Base-by-base conservation (phyloP, 2,329 filamentous ascomycete genomes). In the Penicillium sclerotiorum region DNA sequence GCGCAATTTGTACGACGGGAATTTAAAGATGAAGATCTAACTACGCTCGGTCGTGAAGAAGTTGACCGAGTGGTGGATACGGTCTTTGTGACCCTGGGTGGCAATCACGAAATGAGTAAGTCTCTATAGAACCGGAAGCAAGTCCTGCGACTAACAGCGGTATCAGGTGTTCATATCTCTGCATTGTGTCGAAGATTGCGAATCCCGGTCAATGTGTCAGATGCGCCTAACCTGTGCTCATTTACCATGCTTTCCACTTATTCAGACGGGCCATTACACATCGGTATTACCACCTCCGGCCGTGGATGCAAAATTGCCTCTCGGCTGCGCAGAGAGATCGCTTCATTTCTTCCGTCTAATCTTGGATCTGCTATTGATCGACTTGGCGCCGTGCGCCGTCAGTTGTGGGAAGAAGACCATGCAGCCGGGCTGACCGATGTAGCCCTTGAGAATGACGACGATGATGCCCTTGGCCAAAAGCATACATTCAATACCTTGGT, bases 271-370 rank as follows among this genome's bases (percentile, higher is more conserved):
- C 93, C 94, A 8, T 79, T 99, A 33, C 94, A 97, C 68, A 87
- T 99, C 53, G 94, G 94, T 54, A 88, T 99, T 50, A 97, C 94
- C 3, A 97, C 94, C 1, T 96, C 95, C 50, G 93, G 94, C 17
- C 87, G 89, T 61, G 94, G 94, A 1, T 97, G 94, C 77, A 96
- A 96, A 72, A 81, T 99, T 23, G 90, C 94, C 5, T 90, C 90
- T 8, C 82, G 94, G 21, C 90, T 99, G 62, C 84, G 92, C 13
- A 83, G 94, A 49, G 94, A 97, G 64, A 88, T 99, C 53, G 88
- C 90, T 2, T 82, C 91, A 0, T 84, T 85, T 0, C 78, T 99
- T 3, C 94, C 94, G 0, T 69, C 78, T 1, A 80, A 88, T 15
- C 80, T 97, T 5, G 94, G 94, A 5, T 70, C 73, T 17, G 90